Conservation (phyloP, 2,329 filamentous ascomycete species). For the Clathrospora elynae region DNA sequence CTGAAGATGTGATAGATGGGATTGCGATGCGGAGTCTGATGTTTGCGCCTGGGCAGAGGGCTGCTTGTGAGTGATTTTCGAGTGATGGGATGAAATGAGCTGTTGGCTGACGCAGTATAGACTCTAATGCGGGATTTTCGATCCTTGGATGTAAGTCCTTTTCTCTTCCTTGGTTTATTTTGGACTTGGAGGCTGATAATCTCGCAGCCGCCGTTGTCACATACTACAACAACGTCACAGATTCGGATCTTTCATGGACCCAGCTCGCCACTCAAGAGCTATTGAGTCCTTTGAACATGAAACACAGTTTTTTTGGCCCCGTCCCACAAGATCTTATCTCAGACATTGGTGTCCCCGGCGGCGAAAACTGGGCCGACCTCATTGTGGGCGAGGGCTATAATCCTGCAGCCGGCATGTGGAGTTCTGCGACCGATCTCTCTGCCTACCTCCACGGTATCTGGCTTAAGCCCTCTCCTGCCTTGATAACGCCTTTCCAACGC, state of each 20-base stretch:
- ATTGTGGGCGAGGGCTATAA: constrained; percentile 38
- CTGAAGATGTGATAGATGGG: constrained; percentile 26
- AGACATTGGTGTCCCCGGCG: constrained; percentile 31
- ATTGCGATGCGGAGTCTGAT: constrained; percentile 29
- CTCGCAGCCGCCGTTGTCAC: constrained; percentile 25
- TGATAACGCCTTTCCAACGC: constrained; percentile 35
- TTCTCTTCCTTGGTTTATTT: not conserved
- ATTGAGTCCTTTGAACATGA: constrained; percentile 33
- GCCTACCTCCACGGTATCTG: constrained; percentile 34
- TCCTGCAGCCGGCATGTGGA: constrained; percentile 42
- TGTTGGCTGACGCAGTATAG: not conserved
- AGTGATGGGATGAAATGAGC: not conserved
- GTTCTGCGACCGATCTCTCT: constrained; percentile 38
- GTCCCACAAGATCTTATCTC: constrained; percentile 26
- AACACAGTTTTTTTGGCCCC: constrained; percentile 32
- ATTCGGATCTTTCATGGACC: constrained; percentile 28
- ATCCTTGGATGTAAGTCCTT: constrained; percentile 27
- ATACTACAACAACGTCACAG: constrained; percentile 32
- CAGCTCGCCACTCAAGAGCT: constrained; percentile 27
- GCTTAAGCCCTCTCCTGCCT: constrained; percentile 26
- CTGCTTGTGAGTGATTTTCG: constrained; percentile 19
- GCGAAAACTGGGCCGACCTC: constrained; percentile 35
- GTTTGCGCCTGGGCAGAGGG: constrained; percentile 39
- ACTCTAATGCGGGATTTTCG: constrained; percentile 39
- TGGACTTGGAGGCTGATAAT: not conserved